Evolutionary conservation across 1,139 yeast species (phyloP).

Genomic region (Taiozyma sp.): DNA sequence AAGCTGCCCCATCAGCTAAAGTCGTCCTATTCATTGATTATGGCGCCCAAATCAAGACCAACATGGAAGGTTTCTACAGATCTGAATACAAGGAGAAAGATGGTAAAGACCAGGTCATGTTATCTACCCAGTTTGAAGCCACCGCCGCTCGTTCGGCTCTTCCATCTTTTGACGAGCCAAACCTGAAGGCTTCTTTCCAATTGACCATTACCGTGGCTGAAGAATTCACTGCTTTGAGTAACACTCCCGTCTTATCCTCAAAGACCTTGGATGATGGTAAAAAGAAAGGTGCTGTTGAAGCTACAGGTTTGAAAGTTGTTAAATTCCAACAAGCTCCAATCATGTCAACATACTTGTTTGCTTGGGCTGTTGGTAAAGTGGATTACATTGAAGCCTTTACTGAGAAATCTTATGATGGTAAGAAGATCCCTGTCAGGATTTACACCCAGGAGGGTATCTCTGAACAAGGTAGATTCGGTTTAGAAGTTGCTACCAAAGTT

Average conservation of each 20-base stretch:
- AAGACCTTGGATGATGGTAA: conserved; percentile 43
- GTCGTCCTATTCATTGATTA: conserved; percentile 48
- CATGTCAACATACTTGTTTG: conserved; percentile 79
- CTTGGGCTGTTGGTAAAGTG: conserved; percentile 80
- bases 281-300: conserved; percentile 29
- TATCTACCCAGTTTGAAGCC: conserved; percentile 84
- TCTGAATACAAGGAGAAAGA: conserved; percentile 62
- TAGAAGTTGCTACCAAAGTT: conserved; percentile 71
- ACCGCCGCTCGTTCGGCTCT: conserved; percentile 83
- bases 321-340: conserved; percentile 60
- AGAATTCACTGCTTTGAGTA: conserved; percentile 64
- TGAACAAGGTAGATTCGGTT: conserved; percentile 61
- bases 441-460: conserved; percentile 76
- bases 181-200: conserved; percentile 67
- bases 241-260: conserved; percentile 57
- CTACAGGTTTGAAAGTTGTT: conserved; percentile 33
- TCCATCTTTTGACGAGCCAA: conserved; percentile 82
- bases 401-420: conserved; percentile 33
- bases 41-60: conserved; percentile 64
- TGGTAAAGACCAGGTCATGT: conserved; percentile 59
- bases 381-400: conserved; percentile 58
- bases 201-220: conserved; percentile 54
- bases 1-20: conserved; percentile 39
- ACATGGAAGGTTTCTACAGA: conserved; percentile 80
- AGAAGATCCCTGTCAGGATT: conserved; percentile 75